Conservation (phyloP, 805 yeast species). For the Saturnispora gosingensis region DNA sequence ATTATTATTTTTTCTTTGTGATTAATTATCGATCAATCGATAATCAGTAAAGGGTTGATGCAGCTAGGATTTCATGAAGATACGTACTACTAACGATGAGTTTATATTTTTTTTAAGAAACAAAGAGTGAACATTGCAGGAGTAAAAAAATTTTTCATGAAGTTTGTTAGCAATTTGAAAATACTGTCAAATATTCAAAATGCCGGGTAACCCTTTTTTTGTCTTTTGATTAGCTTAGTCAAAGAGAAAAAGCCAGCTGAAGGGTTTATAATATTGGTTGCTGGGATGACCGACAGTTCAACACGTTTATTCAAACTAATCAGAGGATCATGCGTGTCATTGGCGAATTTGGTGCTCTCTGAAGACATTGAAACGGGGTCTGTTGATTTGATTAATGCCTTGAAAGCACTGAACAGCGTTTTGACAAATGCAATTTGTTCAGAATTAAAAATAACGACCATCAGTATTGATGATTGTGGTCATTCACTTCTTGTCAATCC, state of each 20-base stretch:
- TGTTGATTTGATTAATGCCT: constrained; percentile 22
- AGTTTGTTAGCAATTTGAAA: neutral
- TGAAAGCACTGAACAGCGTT: constrained; percentile 26
- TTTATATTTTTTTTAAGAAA: too few species aligned
- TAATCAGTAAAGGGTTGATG: neutral
- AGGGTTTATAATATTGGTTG: neutral
- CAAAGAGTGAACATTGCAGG: neutral
- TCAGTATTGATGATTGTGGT: constrained; percentile 1
- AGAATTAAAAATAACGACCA: neutral
- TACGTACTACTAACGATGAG: neutral
- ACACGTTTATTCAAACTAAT: constrained; percentile 19
- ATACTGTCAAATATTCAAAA: neutral
- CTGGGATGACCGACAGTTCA: constrained; percentile 5
- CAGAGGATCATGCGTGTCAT: constrained; percentile 34
- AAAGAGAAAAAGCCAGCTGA: neutral
- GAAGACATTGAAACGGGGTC: constrained; percentile 29
- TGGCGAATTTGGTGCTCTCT: constrained; percentile 36
- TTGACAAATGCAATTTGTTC: neutral
- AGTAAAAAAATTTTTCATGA: neutral
- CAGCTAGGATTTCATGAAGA: neutral
- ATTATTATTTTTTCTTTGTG: neutral
- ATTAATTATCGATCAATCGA: neutral
- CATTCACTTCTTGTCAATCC: constrained; percentile 21
- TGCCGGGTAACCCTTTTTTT: constrained; percentile 3
- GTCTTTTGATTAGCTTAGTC: neutral